Evolutionary conservation across 371 early-diverging fungal genomes (phyloP).

Genomic region (Dipsacomyces acuminosporus): DNA sequence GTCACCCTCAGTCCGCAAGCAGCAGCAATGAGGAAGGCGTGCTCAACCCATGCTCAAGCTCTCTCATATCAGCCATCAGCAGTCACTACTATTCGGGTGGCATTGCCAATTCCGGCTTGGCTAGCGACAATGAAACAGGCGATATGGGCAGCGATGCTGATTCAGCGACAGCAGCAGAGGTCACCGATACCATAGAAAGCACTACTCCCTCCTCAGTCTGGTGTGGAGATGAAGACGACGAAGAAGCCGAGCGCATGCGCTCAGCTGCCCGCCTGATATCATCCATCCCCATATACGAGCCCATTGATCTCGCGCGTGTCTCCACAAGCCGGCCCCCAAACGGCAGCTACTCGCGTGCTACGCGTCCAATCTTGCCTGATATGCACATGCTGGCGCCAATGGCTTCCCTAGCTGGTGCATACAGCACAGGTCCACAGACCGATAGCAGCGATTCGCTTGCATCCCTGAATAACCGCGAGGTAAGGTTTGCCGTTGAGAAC

Average conservation of each 20-base stretch:
- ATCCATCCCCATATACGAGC: constrained; percentile 34
- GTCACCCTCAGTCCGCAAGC: too few relatives aligned
- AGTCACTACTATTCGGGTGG: too few relatives aligned
- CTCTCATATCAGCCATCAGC: too few relatives aligned
- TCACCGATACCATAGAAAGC: background rate
- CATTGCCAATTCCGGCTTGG: too few relatives aligned
- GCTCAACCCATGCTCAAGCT: too few relatives aligned
- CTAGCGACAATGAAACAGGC: background rate
- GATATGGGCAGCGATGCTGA: background rate
- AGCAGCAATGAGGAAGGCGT: too few relatives aligned
- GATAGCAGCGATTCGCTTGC: background rate
- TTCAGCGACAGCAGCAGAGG: background rate
- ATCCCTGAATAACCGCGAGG: constrained; percentile 34
- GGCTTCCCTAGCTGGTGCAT: constrained; percentile 36
- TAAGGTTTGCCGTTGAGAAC: constrained; percentile 40
- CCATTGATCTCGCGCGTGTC: constrained; percentile 27
- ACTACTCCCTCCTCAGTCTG: background rate
- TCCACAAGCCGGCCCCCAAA: background rate
- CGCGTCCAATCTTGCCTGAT: constrained; percentile 29
- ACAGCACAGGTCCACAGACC: constrained; percentile 1
- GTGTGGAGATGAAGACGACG: background rate
- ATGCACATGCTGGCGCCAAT: constrained; percentile 40
- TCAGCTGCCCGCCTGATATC: constrained; percentile 13
- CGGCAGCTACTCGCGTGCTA: constrained; percentile 18
- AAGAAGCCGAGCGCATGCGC: constrained; percentile 1